Percentiles rank a stretch among this genome's conserved stretches.
phyloP scores from a whole-genome alignment of 495 filamentous ascomycete genomes.

The Annulohypoxylon maeteangense region DNA sequence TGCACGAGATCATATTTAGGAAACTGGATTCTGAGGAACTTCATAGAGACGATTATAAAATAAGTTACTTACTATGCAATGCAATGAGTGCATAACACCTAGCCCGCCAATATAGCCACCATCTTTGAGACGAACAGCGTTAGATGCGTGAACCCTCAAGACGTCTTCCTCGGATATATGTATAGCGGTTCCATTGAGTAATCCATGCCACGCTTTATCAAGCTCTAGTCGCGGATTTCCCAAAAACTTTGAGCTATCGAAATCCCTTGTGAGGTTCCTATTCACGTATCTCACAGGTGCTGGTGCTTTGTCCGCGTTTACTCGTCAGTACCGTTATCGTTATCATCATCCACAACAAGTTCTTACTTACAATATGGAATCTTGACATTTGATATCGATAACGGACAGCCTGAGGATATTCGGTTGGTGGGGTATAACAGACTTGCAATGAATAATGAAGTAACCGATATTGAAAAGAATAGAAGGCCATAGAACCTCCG shows the following conservation, averaged over 20 bases:
- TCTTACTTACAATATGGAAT: background rate
- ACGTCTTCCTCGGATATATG: background rate
- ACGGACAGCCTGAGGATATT: background rate
- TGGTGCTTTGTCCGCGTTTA: background rate
- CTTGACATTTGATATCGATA: background rate
- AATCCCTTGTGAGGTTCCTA: background rate
- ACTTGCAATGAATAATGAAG: background rate
- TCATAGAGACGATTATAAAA: background rate
- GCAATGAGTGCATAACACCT: background rate
- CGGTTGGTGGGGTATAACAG: background rate
- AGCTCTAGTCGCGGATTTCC: background rate
- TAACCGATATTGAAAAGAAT: background rate
- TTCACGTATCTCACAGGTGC: background rate
- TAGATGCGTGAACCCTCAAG: background rate
- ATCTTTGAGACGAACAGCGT: background rate
- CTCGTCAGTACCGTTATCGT: background rate
- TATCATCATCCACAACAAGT: background rate
- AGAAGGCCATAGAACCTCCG: background rate
- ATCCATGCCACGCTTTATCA: background rate
- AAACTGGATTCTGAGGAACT: too few species aligned
- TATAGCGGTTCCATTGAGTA: background rate
- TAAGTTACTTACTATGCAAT: background rate
- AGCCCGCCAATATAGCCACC: background rate
- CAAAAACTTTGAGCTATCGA: background rate
- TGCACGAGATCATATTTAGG: too few species aligned